Percentiles rank a stretch among this genome's conserved stretches.
phyloP scores from a whole-genome alignment of 164 flowering plant species.

The Berberis thunbergii region DNA sequence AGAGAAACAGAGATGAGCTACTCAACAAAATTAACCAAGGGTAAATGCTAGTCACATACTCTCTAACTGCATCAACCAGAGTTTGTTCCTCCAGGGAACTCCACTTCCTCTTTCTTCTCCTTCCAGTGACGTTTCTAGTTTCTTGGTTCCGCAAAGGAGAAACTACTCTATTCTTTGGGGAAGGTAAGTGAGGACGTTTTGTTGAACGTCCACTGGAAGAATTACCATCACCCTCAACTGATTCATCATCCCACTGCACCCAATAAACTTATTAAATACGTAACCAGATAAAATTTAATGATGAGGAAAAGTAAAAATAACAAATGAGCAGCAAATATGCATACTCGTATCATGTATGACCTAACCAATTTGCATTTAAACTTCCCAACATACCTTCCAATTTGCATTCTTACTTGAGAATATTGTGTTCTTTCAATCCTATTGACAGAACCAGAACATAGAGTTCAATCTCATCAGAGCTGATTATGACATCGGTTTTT shows the following conservation, averaged over 20 bases:
- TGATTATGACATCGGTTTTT: too few species aligned
- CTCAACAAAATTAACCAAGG: background rate
- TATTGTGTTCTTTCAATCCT: too few species aligned
- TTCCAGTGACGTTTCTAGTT: slow-evolving; percentile 15
- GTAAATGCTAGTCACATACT: slow-evolving; percentile 24
- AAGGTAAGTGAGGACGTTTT: slow-evolving; percentile 21
- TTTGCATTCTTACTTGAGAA: too few species aligned
- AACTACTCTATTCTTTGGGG: slow-evolving; percentile 24
- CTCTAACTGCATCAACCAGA: slow-evolving; percentile 44
- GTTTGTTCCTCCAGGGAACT: slow-evolving; percentile 64
- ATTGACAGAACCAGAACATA: too few species aligned
- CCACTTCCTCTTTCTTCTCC: slow-evolving; percentile 51
- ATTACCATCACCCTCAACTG: slow-evolving; percentile 9
- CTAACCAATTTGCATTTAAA: too few species aligned
- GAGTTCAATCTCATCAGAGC: too few species aligned
- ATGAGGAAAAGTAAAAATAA: too few species aligned
- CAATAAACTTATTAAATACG: background rate
- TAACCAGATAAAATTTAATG: background rate
- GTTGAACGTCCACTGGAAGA: slow-evolving; percentile 20
- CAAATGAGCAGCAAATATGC: too few species aligned
- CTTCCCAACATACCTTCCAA: too few species aligned
- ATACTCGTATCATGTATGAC: too few species aligned
- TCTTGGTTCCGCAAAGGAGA: slow-evolving; percentile 45
- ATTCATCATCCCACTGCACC: slow-evolving; percentile 45
- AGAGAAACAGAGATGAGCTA: background rate